A percentile compares a stretch with the other conserved stretches of the same genome.
These are phyloP conservation scores for Cladosporium sp. DNA, from an alignment of 2,329 filamentous ascomycete genomes.

Conservation along the genomic window DNA sequence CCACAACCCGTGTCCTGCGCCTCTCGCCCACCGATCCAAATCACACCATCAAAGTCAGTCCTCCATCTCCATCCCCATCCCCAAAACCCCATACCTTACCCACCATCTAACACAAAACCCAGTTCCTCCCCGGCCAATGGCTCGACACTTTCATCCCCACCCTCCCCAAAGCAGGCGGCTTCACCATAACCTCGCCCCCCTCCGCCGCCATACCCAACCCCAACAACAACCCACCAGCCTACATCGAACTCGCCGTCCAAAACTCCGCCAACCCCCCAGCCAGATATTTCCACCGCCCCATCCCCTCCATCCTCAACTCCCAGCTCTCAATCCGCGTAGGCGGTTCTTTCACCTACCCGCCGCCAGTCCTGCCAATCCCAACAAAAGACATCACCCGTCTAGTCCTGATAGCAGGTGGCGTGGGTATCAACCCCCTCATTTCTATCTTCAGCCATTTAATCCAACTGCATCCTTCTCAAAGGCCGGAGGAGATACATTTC, in stretches of 20 bases:
- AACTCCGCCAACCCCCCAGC: constrained; percentile 70
- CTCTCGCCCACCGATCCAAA: constrained; percentile 57
- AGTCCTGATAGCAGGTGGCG: constrained; percentile 77
- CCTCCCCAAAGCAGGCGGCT: constrained; percentile 72
- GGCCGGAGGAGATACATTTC: constrained; percentile 54
- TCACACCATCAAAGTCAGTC: constrained; percentile 34
- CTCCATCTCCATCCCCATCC: constrained; percentile 24
- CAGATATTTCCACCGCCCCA: constrained; percentile 70
- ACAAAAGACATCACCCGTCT: constrained; percentile 54
- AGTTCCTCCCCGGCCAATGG: constrained; percentile 83
- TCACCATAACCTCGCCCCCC: constrained; percentile 81
- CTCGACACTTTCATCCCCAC: constrained; percentile 76
- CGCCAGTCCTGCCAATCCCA: constrained; percentile 46
- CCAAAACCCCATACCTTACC: constrained; percentile 39
- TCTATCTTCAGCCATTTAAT: constrained; percentile 67
- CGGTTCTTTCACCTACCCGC: constrained; percentile 79
- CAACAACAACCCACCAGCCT: constrained; percentile 38
- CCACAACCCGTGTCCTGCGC: constrained; percentile 66
- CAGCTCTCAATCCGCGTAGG: constrained; percentile 70
- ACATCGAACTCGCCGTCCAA: constrained; percentile 79
- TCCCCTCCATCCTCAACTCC: constrained; percentile 57
- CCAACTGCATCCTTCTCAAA: constrained; percentile 18
- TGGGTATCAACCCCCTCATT: constrained; percentile 79
- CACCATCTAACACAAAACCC: background rate
- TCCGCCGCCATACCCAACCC: constrained; percentile 36